Evolutionary conservation across 805 yeast species (phyloP), one percentile per base, ranked within the genome.

Genomic region (Yarrowia divulgata): DNA sequence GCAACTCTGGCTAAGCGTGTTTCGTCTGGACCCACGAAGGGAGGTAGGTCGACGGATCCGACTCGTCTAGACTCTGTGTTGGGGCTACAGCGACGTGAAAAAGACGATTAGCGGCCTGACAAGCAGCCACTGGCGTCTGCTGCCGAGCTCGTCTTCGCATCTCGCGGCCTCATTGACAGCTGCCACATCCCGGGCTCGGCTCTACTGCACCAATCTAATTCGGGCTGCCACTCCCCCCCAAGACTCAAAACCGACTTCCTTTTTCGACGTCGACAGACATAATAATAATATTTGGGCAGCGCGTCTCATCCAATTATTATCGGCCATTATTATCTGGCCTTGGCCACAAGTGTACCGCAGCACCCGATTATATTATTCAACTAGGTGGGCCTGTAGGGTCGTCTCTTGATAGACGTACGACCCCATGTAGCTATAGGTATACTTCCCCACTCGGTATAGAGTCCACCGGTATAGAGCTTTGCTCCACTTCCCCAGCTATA

Each of bases 321-420:
- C 29, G 40, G 63, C n/a, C 8, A 54, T 54, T 54, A 54, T 54
- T 39, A 35, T 39, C 43, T 54, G 60, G 45, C 35, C 45, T 54
- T 54, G 58, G 58, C 58, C 58, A 54, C 58, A 35, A 54, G 58
- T 54, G 58, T 37, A 37, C 58, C 58, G 58, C 60, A 54, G 60
- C 45, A 54, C 45, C 3, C 34, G 35, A 54, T 54, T 54, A 54
- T 54, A 54, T 54, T 54, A 39, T 54, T 54, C 60, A 54, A 54
- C 60, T 39, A 39, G 60, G 58, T 54, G 58, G 60, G 60, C 60
- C 60, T 54, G 60, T 50, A 45, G 19, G 46, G 46, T 14, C 46
- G 16, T 49, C 37, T 49, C 8, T n/a, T 37, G 10, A 32, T 14
- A 43, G 23, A 43, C 19, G 23, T 43, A 8, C 10, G 46, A 43